Evolutionary conservation across 768 basidiomycete genomes (phyloP), one percentile per base, ranked within the genome.

Genomic region (Fibroporia radiculosa): DNA sequence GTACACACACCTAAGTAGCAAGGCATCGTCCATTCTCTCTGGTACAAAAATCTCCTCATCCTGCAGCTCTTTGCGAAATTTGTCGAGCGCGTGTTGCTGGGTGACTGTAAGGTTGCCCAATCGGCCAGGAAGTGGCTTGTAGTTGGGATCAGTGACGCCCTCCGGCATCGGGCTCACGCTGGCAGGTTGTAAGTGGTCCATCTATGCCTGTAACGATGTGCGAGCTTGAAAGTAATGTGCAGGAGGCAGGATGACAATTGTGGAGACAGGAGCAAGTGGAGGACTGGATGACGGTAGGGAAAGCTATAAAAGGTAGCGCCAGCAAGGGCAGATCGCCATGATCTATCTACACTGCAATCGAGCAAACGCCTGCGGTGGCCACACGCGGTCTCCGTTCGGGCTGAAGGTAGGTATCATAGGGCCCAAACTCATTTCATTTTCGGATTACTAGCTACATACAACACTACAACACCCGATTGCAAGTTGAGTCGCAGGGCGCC

Each of bases 61-160:
- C 51, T 72, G 59, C 48, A 90, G 66, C 56, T 85, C 73, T 51
- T 71, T 67, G 61, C 73, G 77, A 64, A 93, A 71, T 56, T 80
- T 74, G 26, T 82, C 75, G 46, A 92, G 78, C 2, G 78, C 72
- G 48, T 78, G 68, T 51, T 75, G 73, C 57, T 91, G 85, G 6
- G 60, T 48, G 0, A 70, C 59, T 1, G 75, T 75, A 55, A 93
- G 73, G 61, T 92, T 90, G n/a, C 90, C 90, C 29, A 89, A 65
- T 24, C 81, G 73, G 13, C 90, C 89, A 16, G 87, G 80, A 1
- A 68, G 67, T 11, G 84, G 82, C 54, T 68, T 75, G 62, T 80
- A 84, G 61, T 73, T 73, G 14, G 78, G 72, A 62, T 83, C 74
- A 3, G 80, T 80, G 48, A 80, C 66, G 45, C 78, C 78, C 27